Evolutionary conservation across 2,329 filamentous ascomycete genomes (phyloP).

Genomic region (Fusarium clavum): DNA sequence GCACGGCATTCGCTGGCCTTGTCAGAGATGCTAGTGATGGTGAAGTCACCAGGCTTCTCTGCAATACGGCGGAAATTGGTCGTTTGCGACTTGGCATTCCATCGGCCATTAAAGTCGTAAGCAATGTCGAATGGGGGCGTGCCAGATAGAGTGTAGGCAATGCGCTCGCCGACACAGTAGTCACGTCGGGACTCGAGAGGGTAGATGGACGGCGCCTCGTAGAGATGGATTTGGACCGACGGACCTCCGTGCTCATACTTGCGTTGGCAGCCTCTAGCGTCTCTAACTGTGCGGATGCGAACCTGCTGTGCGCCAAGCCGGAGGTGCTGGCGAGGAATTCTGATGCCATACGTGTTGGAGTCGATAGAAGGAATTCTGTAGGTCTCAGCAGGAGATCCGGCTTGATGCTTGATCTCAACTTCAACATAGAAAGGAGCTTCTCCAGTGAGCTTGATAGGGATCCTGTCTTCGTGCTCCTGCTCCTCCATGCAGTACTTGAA

Average conservation of each 20-base stretch:
- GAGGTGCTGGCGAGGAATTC: slow-evolving; percentile 85
- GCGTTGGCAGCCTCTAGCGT: slow-evolving; percentile 86
- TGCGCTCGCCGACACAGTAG: slow-evolving; percentile 95
- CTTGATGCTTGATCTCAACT: slow-evolving; percentile 92
- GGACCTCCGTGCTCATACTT: slow-evolving; percentile 77
- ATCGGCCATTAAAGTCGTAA: slow-evolving; percentile 86
- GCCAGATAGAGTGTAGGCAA: slow-evolving; percentile 91
- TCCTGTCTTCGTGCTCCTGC: slow-evolving; percentile 82
- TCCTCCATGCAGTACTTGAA: slow-evolving; percentile 96
- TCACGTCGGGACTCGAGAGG: slow-evolving; percentile 85
- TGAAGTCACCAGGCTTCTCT: slow-evolving; percentile 89
- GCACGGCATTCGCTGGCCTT: slow-evolving; percentile 89
- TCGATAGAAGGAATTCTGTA: slow-evolving; percentile 85
- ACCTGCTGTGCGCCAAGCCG: slow-evolving; percentile 91
- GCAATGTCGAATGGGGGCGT: slow-evolving; percentile 92
- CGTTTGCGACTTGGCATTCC: slow-evolving; percentile 81
- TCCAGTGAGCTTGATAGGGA: slow-evolving; percentile 87
- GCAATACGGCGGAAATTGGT: slow-evolving; percentile 94
- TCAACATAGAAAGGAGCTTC: slow-evolving; percentile 90
- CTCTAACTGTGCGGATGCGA: slow-evolving; percentile 88
- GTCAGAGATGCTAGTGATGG: slow-evolving; percentile 87
- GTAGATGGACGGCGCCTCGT: slow-evolving; percentile 91
- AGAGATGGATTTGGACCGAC: slow-evolving; percentile 89
- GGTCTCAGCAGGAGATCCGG: slow-evolving; percentile 80
- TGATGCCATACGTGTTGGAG: slow-evolving; percentile 78